These are phyloP conservation scores for Acanthamoeba royreba DNA, from an alignment of 208 protist species.

Conservation along the genomic window DNA sequence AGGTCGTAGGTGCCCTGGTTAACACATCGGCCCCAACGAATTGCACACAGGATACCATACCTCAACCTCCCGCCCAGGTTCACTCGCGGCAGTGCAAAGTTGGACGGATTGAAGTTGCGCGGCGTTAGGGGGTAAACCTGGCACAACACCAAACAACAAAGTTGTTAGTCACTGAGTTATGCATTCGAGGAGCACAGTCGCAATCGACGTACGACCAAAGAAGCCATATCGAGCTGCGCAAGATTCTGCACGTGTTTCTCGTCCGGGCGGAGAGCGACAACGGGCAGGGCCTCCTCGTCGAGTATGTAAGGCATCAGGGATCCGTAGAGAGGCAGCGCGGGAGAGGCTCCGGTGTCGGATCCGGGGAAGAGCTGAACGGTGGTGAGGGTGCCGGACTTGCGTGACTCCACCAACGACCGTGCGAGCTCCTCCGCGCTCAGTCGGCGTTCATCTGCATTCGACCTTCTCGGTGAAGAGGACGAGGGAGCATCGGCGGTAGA, in stretches of 20 bases:
- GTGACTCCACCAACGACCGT: background rate
- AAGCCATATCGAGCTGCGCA: background rate
- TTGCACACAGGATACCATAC: too few relatives aligned
- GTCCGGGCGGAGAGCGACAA: background rate
- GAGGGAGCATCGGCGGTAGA: too few relatives aligned
- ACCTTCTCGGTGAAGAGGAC: background rate
- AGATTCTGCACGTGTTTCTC: background rate
- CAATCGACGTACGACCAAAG: background rate
- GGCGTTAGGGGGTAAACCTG: constrained; percentile 21
- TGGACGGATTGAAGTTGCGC: background rate
- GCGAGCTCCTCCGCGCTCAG: background rate
- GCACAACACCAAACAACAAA: background rate
- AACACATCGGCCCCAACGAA: too few relatives aligned
- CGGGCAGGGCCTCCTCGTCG: background rate
- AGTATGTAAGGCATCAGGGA: constrained; percentile 42
- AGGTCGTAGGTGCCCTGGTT: background rate
- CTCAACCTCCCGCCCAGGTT: background rate
- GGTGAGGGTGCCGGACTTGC: constrained; percentile 22
- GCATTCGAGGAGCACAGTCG: background rate
- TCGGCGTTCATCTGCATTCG: background rate
- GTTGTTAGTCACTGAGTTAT: background rate
- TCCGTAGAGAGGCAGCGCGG: background rate
- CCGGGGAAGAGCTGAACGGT: background rate
- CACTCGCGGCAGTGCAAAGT: constrained; percentile 23
- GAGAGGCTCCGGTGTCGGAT: background rate